Evolutionary conservation across 148 eudicot genomes (phyloP).

Genomic region (Mesembryanthemum crystallinum): DNA sequence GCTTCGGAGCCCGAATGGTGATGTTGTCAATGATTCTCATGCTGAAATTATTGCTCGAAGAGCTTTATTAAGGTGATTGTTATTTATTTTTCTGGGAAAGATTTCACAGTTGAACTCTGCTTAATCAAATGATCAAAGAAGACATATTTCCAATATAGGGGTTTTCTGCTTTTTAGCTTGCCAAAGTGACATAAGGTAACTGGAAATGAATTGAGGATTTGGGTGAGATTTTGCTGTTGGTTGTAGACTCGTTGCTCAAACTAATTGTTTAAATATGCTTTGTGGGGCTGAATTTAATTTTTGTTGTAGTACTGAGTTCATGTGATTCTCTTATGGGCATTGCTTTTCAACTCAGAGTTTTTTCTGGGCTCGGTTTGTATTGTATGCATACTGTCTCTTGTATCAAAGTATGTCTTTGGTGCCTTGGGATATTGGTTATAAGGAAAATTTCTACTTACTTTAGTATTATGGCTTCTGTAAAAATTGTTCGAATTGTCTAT

Average conservation of each 20-base stretch:
- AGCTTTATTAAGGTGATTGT: slow-evolving; percentile 61
- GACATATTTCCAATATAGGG: too few species aligned
- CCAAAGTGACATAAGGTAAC: background rate
- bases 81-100: background rate
- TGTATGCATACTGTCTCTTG: background rate
- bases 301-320: background rate
- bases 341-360: background rate
- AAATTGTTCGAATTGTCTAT: too few species aligned
- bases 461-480: too few species aligned
- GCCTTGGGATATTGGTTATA: background rate
- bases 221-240: background rate
- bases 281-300: background rate
- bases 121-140: background rate
- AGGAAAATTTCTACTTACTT: too few species aligned
- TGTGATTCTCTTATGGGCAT: background rate
- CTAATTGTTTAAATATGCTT: background rate
- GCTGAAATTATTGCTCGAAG: slow-evolving; percentile 85
- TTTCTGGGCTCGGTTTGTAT: background rate
- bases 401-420: background rate
- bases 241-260: background rate
- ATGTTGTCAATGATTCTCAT: slow-evolving; percentile 89
- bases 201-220: background rate
- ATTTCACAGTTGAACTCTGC: background rate
- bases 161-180: background rate
- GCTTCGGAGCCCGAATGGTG: slow-evolving; percentile 62